A percentile compares a stretch with the other conserved stretches of the same genome.
phyloP scores from a whole-genome alignment of 306 rosid species.

The Coriaria nepalensis region DNA sequence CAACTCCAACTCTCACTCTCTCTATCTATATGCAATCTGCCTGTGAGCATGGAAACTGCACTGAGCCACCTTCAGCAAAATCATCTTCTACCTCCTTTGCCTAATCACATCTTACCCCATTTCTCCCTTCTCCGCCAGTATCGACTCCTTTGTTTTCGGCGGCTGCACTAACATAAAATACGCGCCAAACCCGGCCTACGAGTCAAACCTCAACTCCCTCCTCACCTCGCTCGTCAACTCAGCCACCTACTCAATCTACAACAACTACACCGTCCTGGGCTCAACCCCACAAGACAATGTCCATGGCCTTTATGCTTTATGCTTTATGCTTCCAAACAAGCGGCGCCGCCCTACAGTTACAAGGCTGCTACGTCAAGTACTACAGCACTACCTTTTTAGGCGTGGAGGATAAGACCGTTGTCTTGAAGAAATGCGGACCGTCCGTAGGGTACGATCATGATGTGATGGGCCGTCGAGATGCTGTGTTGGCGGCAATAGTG shows the following conservation, averaged over 20 bases:
- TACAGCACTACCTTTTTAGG: constrained; percentile 62
- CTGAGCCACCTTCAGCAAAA: no score
- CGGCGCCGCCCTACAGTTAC: constrained; percentile 68
- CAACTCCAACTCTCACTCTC: no score
- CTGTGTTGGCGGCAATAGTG: constrained; percentile 31
- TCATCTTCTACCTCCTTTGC: not conserved
- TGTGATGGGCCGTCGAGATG: constrained; percentile 35
- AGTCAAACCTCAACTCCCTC: constrained; percentile 70
- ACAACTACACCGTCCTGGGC: constrained; percentile 59
- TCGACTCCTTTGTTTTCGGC: constrained; percentile 52
- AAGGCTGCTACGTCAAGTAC: constrained; percentile 77
- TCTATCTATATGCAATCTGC: no score
- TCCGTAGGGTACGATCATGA: constrained; percentile 36
- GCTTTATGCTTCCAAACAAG: constrained; percentile 33
- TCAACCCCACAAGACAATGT: constrained; percentile 31
- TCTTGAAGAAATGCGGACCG: constrained; percentile 68
- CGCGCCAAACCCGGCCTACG: constrained; percentile 44
- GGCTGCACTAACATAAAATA: constrained; percentile 75
- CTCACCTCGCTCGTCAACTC: constrained; percentile 78
- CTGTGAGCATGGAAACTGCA: no score
- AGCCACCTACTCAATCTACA: constrained; percentile 78
- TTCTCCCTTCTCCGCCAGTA: constrained; percentile 17
- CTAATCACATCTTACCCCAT: constrained; percentile 1
- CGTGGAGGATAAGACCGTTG: constrained; percentile 62
- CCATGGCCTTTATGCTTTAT: constrained; percentile 65